Conservation (phyloP, 768 basidiomycete species). For the Lanmaoa rubissima region DNA sequence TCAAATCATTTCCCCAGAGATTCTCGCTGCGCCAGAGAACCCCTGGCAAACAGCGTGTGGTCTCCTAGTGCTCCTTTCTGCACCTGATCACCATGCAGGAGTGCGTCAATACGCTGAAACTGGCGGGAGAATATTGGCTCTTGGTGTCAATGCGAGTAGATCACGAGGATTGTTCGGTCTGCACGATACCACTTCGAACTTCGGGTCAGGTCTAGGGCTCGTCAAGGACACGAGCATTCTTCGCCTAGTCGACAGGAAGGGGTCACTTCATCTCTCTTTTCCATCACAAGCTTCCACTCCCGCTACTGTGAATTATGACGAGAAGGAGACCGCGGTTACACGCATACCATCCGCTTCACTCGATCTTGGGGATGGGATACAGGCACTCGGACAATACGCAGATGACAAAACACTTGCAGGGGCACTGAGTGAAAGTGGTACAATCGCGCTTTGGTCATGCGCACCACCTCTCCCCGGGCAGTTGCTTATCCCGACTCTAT, state of each 20-base stretch:
- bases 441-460: constrained; percentile 32
- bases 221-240: constrained; percentile 25
- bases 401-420: constrained; percentile 21
- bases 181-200: constrained; percentile 36
- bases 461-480: constrained; percentile 23
- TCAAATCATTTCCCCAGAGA: constrained; percentile 57
- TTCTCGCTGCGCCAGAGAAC: constrained; percentile 55
- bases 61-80: constrained; percentile 77
- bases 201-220: constrained; percentile 40
- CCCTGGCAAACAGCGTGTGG: constrained; percentile 81
- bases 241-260: constrained; percentile 25
- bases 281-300: constrained; percentile 14
- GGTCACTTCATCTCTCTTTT: constrained; percentile 28
- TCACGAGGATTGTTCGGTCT: constrained; percentile 38
- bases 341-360: constrained; percentile 20
- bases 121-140: constrained; percentile 71
- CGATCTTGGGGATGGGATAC: constrained; percentile 13
- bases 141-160: constrained; percentile 61
- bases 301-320: constrained; percentile 9
- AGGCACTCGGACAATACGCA: constrained; percentile 20
- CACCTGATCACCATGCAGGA: constrained; percentile 36
- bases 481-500: constrained; percentile 21
- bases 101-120: constrained; percentile 60
- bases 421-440: constrained; percentile 24
- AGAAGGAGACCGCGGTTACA: not conserved